phyloP scores from a whole-genome alignment of 352 stramenopile genomes.

The Phytophthora tubulina region DNA sequence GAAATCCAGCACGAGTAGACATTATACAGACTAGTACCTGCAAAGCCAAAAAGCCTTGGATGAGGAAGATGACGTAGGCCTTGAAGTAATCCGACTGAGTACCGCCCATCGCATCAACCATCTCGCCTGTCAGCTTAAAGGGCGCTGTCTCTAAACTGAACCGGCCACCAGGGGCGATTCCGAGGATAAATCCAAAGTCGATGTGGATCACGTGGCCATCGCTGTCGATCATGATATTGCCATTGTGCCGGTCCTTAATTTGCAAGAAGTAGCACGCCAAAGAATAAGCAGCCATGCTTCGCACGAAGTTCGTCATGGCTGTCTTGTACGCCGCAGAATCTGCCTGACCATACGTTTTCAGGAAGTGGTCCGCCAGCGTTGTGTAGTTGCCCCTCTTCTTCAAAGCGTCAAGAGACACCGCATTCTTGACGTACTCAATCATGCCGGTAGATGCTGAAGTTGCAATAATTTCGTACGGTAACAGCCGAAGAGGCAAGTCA shows the following conservation, averaged over 20 bases:
- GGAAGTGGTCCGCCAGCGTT: slow-evolving; percentile 92
- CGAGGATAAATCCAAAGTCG: slow-evolving; percentile 99
- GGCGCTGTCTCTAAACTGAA: slow-evolving; percentile 98
- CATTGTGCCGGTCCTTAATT: slow-evolving; percentile 99
- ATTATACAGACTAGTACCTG: slow-evolving; percentile 63
- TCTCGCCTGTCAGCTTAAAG: slow-evolving; percentile 99
- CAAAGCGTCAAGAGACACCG: slow-evolving; percentile 96
- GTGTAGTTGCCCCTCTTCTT: slow-evolving; percentile 92
- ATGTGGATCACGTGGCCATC: slow-evolving; percentile 98
- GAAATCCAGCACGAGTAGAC: slow-evolving; percentile 1
- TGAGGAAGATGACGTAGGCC: slow-evolving; percentile 98
- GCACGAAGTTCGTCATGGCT: slow-evolving; percentile 97
- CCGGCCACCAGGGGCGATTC: slow-evolving; percentile 93
- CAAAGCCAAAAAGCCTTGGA: slow-evolving; percentile 96
- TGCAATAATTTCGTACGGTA: slow-evolving; percentile 97
- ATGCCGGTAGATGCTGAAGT: slow-evolving; percentile 96
- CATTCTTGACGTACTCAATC: slow-evolving; percentile 98
- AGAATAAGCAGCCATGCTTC: slow-evolving; percentile 98
- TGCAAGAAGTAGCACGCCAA: slow-evolving; percentile 98
- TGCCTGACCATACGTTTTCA: slow-evolving; percentile 92
- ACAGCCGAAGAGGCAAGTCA: slow-evolving; percentile 94
- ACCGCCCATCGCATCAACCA: slow-evolving; percentile 97
- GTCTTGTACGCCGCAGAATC: slow-evolving; percentile 89
- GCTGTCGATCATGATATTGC: slow-evolving; percentile 99
- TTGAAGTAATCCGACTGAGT: slow-evolving; percentile 93